Conservation (phyloP, 768 basidiomycete genomes). For the Rickenella mellea region DNA sequence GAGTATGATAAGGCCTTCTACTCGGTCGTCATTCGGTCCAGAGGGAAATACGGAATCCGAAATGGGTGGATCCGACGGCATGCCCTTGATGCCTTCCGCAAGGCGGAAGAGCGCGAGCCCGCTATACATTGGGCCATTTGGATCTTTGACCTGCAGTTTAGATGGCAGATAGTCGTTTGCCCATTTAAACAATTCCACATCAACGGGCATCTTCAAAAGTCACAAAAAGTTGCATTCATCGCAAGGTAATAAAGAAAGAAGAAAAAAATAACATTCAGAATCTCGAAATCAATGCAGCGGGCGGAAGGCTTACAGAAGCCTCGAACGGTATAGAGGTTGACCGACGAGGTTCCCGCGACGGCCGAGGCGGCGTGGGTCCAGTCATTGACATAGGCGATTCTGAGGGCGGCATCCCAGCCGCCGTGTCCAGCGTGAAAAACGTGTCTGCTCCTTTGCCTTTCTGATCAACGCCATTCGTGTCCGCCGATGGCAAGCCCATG, state of each 20-base stretch:
- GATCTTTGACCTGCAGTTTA: conserved; percentile 45
- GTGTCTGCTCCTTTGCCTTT: conserved; percentile 28
- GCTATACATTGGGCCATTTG: conserved; percentile 33
- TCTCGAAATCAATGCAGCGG: conserved; percentile 2
- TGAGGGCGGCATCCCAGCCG: conserved; percentile 9
- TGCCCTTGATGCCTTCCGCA: conserved; percentile 71
- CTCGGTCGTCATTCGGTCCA: conserved; percentile 60
- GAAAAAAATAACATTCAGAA: conserved; percentile 4
- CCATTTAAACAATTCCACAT: conserved; percentile 70
- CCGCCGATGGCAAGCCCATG: conserved; percentile 43
- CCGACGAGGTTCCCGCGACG: conserved; percentile 55
- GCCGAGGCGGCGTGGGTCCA: conserved; percentile 51
- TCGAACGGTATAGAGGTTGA: conserved; percentile 21
- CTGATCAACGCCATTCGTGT: conserved; percentile 22
- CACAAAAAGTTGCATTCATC: conserved; percentile 5
- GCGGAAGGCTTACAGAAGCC: conserved; percentile 5
- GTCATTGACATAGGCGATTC: conserved; percentile 12
- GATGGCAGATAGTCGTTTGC: conserved; percentile 77
- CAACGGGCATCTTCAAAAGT: conserved; percentile 21
- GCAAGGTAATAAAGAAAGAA: conserved; percentile 2
- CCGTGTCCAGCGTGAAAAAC: conserved; percentile 39
- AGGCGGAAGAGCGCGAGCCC: conserved; percentile 80
- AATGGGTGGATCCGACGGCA: conserved; percentile 57
- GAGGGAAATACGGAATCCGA: conserved; percentile 72
- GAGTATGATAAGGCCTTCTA: conserved; percentile 79